Percentiles rank a stretch among this genome's conserved stretches.
Evolutionary conservation across 208 protist genomes (phyloP).

Genomic region (Wallacemonas collosoma): DNA sequence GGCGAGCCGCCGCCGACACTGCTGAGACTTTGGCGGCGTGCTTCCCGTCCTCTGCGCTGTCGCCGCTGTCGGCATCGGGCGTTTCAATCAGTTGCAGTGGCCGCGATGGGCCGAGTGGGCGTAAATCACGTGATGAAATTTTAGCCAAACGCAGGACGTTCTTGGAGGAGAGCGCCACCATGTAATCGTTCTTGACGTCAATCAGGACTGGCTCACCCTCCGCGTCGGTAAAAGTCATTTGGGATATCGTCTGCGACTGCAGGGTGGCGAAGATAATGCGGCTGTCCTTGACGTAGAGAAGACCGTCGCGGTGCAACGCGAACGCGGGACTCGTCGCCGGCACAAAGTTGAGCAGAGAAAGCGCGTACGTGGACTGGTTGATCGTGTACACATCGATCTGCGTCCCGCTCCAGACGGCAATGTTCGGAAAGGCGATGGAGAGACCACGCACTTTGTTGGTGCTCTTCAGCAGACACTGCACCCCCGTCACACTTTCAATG

Average conservation of each 20-base stretch:
- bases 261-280: constrained; percentile 81
- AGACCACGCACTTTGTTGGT: constrained; percentile 75
- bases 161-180: constrained; percentile 80
- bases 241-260: constrained; percentile 73
- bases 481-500: constrained; percentile 82
- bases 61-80: constrained; percentile 3
- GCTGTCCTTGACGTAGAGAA: constrained; percentile 85
- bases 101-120: constrained; percentile 67
- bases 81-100: constrained; percentile 43
- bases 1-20: not conserved
- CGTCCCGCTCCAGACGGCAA: constrained; percentile 87
- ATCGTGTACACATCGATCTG: constrained; percentile 91
- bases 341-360: constrained; percentile 73
- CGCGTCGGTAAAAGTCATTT: constrained; percentile 85
- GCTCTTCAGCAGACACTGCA: constrained; percentile 83
- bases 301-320: constrained; percentile 78
- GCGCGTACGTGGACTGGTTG: constrained; percentile 79
- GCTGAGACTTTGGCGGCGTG: constrained; percentile 6
- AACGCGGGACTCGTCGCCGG: constrained; percentile 73
- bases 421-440: constrained; percentile 81
- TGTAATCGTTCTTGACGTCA: constrained; percentile 90
- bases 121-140: constrained; percentile 69
- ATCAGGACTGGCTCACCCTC: constrained; percentile 83
- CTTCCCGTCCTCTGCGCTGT: not conserved
- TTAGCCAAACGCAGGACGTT: constrained; percentile 82